Base-by-base conservation (phyloP, 148 eudicot genomes). In the Chenopodium suecicum region DNA sequence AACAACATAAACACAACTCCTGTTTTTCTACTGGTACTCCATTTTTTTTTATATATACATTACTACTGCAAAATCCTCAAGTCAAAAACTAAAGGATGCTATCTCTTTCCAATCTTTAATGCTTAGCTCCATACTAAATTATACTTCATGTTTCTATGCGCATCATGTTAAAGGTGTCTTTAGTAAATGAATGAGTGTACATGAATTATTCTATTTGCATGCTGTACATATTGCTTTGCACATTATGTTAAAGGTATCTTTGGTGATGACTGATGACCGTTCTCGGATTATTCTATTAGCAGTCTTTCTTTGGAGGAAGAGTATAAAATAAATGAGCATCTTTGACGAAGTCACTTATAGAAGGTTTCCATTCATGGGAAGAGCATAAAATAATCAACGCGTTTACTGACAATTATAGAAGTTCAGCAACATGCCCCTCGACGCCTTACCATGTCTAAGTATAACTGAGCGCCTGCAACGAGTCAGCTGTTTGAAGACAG, bases 291-390 rank as follows among this genome's bases (percentile, higher is more conserved):
- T 54, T 60, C 6, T 7, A 17, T 19, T 11, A 65, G 74, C 83
- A 75, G 83, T 75, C 83, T 32, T 81, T 81, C 66, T 78, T 81
- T 74, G 83, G 83, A 6, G 83, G 83, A 66, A 81, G 52, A 81
- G 37, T 68, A 50, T 81, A 66, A 81, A 4, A 32, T 56, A 9
- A 16, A 69, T 12, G n/a, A 19, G 32, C 74, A 29, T 29, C 66
- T 6, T 6, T 9, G 66, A 31, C 10, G 54, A 31, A 74, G 46
- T 23, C 82, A 62, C 16, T 8, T 64, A 37, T 54, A 29, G 32
- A 52, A 74, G 7, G 44, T 70, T 78, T 48, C 60, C 44, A 6
- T 17, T 46, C 6, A 32, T 50, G 48, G 67, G 46, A 65, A 16
- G 22, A 50, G 54, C 52, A 46, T 46, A 37, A 27, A 56, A 17